A percentile compares a stretch with the other conserved stretches of the same genome.
phyloP scores from a whole-genome alignment of 225 moss, liverwort and hornwort genomes.

The Polytrichum commune region DNA sequence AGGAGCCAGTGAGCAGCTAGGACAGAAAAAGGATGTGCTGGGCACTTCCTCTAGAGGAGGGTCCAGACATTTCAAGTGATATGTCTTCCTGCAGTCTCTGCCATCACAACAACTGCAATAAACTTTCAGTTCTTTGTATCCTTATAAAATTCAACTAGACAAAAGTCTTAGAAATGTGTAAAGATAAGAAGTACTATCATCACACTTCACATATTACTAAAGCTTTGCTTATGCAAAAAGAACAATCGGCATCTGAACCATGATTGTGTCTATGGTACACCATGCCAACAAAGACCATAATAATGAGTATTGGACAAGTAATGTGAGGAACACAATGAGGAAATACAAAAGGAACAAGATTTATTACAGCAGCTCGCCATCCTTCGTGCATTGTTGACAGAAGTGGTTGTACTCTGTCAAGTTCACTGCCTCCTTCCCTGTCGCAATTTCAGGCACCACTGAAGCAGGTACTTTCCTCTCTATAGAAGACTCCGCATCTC shows the following conservation, averaged over 20 bases:
- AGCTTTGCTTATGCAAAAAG: too few species aligned
- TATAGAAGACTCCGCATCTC: background rate
- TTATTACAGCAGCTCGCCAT: constrained; percentile 48
- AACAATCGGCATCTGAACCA: too few species aligned
- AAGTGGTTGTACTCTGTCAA: constrained; percentile 14
- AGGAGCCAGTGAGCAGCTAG: constrained; percentile 23
- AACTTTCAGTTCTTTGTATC: background rate
- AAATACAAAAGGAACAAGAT: constrained; percentile 11
- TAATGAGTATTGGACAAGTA: too few species aligned
- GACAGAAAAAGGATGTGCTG: constrained; percentile 30
- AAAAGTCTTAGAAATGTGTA: background rate
- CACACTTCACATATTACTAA: too few species aligned
- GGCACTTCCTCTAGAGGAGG: constrained; percentile 39
- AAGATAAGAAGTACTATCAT: too few species aligned
- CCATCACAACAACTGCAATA: constrained; percentile 50
- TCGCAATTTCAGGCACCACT: constrained; percentile 17
- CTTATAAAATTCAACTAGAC: background rate
- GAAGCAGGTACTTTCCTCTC: constrained; percentile 1
- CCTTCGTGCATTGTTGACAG: constrained; percentile 40
- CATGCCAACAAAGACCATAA: too few species aligned
- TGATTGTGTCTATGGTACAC: too few species aligned
- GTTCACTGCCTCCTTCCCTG: constrained; percentile 26
- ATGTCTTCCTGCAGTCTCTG: constrained; percentile 38
- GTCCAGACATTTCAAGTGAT: constrained; percentile 46
- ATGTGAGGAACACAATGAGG: background rate